A percentile compares a stretch with the other conserved stretches of the same genome.
phyloP scores from a whole-genome alignment of 495 filamentous ascomycete genomes.

The Penicillium coprophilum region DNA sequence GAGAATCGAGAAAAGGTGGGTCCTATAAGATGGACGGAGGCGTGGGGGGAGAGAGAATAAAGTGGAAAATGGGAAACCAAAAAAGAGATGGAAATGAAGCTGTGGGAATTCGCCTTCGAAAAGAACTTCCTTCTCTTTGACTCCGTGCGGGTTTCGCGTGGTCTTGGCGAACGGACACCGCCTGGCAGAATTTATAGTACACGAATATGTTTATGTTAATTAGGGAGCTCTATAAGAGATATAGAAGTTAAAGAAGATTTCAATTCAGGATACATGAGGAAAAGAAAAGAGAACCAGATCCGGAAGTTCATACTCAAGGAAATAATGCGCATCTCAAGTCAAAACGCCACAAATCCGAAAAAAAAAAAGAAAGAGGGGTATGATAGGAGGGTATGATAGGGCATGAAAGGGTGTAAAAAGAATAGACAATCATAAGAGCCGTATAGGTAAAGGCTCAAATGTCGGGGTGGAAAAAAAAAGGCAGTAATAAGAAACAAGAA shows the following conservation, averaged over 20 bases:
- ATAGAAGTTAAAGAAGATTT: background rate
- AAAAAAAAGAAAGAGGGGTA: conserved; percentile 17
- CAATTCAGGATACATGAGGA: conserved; percentile 3
- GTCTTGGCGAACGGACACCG: conserved; percentile 26
- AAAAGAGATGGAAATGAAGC: conserved; percentile 28
- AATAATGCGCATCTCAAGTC: conserved; percentile 21
- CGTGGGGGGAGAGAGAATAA: conserved; percentile 1
- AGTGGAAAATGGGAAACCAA: conserved; percentile 14
- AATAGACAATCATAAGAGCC: conserved; percentile 17
- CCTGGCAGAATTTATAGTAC: conserved; percentile 27
- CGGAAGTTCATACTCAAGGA: conserved; percentile 5
- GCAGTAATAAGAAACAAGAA: conserved; percentile 10
- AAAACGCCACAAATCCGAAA: conserved; percentile 16
- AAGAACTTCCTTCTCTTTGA: conserved; percentile 31
- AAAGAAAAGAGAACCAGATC: conserved; percentile 8
- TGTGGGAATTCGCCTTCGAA: conserved; percentile 34
- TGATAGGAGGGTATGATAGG: conserved; percentile 29
- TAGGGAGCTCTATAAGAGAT: background rate
- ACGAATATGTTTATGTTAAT: background rate
- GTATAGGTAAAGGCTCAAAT: conserved; percentile 1
- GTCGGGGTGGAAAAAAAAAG: conserved; percentile 12
- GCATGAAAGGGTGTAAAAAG: conserved; percentile 12
- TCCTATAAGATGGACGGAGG: conserved; percentile 11
- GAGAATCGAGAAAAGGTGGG: conserved; percentile 14
- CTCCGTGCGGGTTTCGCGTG: conserved; percentile 36